Evolutionary conservation across 1,284 basidiomycete genomes (phyloP), one percentile per base, ranked within the genome.

Genomic region (Earliella scabrosa): DNA sequence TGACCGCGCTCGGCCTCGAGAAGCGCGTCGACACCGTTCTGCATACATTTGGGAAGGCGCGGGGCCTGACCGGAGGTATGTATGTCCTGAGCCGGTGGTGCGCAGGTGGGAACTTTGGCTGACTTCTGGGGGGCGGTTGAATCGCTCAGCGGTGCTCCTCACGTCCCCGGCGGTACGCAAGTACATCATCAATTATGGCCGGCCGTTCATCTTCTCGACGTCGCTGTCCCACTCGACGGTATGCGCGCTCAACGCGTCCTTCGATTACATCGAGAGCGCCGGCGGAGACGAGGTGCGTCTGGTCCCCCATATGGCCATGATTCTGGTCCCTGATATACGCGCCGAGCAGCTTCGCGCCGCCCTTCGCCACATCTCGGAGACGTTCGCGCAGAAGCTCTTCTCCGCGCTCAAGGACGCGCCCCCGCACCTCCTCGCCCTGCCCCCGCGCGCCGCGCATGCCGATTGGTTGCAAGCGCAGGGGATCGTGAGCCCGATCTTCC

Each of bases 111-210:
- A 41, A 11, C 35, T 38, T 8, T 3, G 7, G 21, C 13, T 20
- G n/a, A n/a, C n/a, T n/a, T n/a, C n/a, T n/a, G n/a, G n/a, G n/a
- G n/a, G n/a, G n/a, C n/a, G n/a, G n/a, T n/a, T n/a, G n/a, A n/a
- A n/a, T 8, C 20, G 31, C 26, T 7, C 56, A 93, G 95, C 93
- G 32, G 88, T 92, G 4, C 73, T 97, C 2, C 74, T 96, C 20
- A 88, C 86, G 26, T 85, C 80, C 16, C 77, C 80, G 0, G 74
- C 90, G 0, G 80, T 93, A 23, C 82, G 88, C 4, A 82, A 88
- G 52, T 97, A 93, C 72, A 75, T 97, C 18, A 77, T 96, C 69
- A 97, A 97, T 71, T 97, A 96, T 73, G 93, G 93, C 0, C 81
- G 95, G 26, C 86, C 93, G 2, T 77, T 97, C 50, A 91, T 95